A percentile compares a stretch with the other conserved stretches of the same genome.
These are phyloP conservation scores for Parietichytrium sp. DNA, from an alignment of 108 stramenopile genomes.

Conservation along the genomic window DNA sequence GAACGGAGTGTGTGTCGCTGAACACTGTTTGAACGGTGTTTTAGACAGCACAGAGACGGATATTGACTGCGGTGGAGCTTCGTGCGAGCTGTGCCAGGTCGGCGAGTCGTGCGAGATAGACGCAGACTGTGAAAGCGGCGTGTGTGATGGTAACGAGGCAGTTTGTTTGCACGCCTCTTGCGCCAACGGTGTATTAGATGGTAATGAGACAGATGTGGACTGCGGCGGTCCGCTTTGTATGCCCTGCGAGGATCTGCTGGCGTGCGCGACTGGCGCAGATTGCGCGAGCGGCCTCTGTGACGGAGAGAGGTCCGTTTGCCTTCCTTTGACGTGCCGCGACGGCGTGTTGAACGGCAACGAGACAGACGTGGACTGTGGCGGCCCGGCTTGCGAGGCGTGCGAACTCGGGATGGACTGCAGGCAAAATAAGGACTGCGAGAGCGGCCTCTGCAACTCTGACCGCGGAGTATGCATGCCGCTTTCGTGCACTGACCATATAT, in stretches of 20 bases:
- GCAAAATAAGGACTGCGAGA: constrained; percentile 4
- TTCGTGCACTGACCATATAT: not conserved
- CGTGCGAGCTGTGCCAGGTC: constrained; percentile 14
- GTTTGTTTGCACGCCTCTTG: not conserved
- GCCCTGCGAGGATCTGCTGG: not conserved
- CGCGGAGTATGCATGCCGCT: not conserved
- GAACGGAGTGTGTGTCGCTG: constrained; percentile 1
- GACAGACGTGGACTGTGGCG: constrained; percentile 41
- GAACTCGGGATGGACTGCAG: not conserved
- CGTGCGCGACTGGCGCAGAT: not conserved
- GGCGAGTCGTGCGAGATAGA: not conserved
- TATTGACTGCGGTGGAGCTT: constrained; percentile 38
- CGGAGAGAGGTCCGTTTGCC: not conserved
- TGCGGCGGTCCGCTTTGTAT: constrained; percentile 26
- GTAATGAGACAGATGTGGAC: constrained; percentile 41
- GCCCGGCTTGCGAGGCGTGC: not conserved
- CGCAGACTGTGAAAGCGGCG: constrained; percentile 33
- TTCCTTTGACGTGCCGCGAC: constrained; percentile 11
- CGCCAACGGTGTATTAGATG: constrained; percentile 41
- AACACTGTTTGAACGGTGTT: constrained; percentile 40
- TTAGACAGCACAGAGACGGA: constrained; percentile 44
- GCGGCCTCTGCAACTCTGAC: not conserved
- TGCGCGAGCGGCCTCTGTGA: constrained; percentile 16
- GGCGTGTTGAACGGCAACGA: constrained; percentile 42
- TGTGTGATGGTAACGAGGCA: constrained; percentile 13